A percentile compares a stretch with the other conserved stretches of the same genome.
These are phyloP conservation scores for Eucalyptus regnans DNA, from an alignment of 345 rosid genomes.

Conservation along the genomic window DNA sequence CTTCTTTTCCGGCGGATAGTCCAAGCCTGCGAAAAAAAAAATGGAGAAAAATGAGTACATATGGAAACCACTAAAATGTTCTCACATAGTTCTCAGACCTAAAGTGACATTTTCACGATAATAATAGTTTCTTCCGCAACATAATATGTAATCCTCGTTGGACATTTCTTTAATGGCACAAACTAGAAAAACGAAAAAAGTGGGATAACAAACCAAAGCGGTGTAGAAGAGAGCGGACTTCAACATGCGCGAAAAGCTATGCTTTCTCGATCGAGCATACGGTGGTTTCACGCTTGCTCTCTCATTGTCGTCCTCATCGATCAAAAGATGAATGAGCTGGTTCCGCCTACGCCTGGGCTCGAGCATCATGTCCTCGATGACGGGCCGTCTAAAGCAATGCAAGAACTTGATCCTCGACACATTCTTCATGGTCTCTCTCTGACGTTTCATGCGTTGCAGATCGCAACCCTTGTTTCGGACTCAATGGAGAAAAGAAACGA, in stretches of 20 bases:
- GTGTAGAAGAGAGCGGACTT: constrained; percentile 21
- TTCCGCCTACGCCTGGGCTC: neutral
- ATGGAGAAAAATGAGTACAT: too few species aligned
- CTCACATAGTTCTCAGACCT: too few species aligned
- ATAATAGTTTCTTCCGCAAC: neutral
- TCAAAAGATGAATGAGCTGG: neutral
- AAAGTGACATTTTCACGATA: too few species aligned
- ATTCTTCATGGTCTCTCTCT: constrained; percentile 1
- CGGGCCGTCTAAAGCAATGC: constrained; percentile 34
- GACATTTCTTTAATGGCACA: neutral
- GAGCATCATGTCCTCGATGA: constrained; percentile 13
- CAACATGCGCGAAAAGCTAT: constrained; percentile 14
- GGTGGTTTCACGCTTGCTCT: neutral
- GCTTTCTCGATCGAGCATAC: neutral
- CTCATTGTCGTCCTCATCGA: neutral
- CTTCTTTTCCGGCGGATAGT: too few species aligned
- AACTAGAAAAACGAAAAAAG: neutral
- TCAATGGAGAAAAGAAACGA: neutral
- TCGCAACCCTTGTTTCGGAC: neutral
- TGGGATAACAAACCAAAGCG: constrained; percentile 11
- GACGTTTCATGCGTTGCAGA: neutral
- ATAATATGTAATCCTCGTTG: neutral
- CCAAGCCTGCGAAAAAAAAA: too few species aligned
- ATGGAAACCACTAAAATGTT: too few species aligned
- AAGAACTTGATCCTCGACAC: constrained; percentile 18